phyloP scores from a whole-genome alignment of 805 yeast species.

The Tetrapisispora phaffii region DNA sequence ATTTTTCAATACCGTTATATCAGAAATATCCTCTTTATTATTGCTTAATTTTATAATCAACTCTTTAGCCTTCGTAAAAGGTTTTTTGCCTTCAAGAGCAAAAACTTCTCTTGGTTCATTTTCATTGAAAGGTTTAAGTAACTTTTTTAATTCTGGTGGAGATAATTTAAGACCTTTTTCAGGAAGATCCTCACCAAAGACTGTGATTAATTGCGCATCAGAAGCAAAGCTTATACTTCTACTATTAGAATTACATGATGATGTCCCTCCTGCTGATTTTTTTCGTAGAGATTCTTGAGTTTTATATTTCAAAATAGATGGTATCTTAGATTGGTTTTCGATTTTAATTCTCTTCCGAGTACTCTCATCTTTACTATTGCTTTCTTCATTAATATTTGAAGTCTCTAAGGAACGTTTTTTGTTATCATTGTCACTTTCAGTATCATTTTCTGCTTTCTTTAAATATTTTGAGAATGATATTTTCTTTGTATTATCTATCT shows the following conservation, averaged over 20 bases:
- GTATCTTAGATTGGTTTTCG: constrained; percentile 4
- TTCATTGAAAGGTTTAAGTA: constrained; percentile 27
- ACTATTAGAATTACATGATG: constrained; percentile 2
- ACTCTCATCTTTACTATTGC: neutral
- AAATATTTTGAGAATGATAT: constrained; percentile 28
- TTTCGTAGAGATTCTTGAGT: neutral
- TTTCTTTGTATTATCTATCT: constrained; percentile 24
- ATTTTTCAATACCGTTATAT: constrained; percentile 22
- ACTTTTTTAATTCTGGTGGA: constrained; percentile 22
- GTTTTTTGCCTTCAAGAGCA: constrained; percentile 12
- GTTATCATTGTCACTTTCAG: constrained; percentile 5
- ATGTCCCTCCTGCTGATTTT: constrained; percentile 3
- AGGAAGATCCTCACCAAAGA: constrained; percentile 29
- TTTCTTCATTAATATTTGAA: neutral
- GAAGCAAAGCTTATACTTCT: constrained; percentile 17
- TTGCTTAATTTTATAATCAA: constrained; percentile 8
- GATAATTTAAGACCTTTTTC: constrained; percentile 21
- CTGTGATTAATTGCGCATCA: constrained; percentile 20
- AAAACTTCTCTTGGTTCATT: constrained; percentile 28
- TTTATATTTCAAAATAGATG: constrained; percentile 19
- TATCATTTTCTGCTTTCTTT: constrained; percentile 21
- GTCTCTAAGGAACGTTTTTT: constrained; percentile 11
- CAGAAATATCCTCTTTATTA: constrained; percentile 14
- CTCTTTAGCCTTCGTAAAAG: constrained; percentile 11
- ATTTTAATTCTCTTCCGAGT: constrained; percentile 1